Conservation (phyloP, 2,329 filamentous ascomycete genomes). For the Didymella lethalis region DNA sequence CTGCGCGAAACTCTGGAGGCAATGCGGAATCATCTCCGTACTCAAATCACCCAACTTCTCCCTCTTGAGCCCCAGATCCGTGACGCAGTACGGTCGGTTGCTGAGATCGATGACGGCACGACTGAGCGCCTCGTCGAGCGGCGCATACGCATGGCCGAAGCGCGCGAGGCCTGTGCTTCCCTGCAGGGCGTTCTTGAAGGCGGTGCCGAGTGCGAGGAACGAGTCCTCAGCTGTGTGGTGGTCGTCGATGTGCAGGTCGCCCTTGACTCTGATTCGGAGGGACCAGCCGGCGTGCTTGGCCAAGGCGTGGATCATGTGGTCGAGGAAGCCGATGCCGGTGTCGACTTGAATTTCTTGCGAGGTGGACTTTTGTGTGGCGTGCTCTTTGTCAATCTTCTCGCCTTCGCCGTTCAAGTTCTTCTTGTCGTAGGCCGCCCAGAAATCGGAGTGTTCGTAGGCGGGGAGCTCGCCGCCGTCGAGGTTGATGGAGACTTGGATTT, state of each 20-base stretch:
- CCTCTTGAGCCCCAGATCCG: constrained; percentile 82
- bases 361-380: constrained; percentile 84
- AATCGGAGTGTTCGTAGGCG: constrained; percentile 57
- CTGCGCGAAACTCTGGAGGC: constrained; percentile 91
- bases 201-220: constrained; percentile 86
- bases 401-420: constrained; percentile 41
- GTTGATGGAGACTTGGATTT: constrained; percentile 90
- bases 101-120: constrained; percentile 94
- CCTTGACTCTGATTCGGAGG: constrained; percentile 80
- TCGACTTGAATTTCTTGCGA: constrained; percentile 86
- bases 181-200: constrained; percentile 82
- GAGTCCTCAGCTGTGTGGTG: constrained; percentile 98
- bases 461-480: constrained; percentile 81
- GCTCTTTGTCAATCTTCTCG: constrained; percentile 60
- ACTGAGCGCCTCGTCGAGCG: constrained; percentile 93
- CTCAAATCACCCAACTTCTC: constrained; percentile 95
- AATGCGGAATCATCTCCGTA: constrained; percentile 94
- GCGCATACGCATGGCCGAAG: constrained; percentile 91
- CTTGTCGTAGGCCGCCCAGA: constrained; percentile 58
- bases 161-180: constrained; percentile 81
- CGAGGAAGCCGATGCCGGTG: constrained; percentile 96
- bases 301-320: constrained; percentile 98
- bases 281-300: constrained; percentile 97
- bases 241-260: constrained; percentile 96
- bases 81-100: constrained; percentile 85